These are phyloP conservation scores for Lasiodiplodia citricola DNA, from an alignment of 2,329 filamentous ascomycete genomes.

Conservation along the genomic window DNA sequence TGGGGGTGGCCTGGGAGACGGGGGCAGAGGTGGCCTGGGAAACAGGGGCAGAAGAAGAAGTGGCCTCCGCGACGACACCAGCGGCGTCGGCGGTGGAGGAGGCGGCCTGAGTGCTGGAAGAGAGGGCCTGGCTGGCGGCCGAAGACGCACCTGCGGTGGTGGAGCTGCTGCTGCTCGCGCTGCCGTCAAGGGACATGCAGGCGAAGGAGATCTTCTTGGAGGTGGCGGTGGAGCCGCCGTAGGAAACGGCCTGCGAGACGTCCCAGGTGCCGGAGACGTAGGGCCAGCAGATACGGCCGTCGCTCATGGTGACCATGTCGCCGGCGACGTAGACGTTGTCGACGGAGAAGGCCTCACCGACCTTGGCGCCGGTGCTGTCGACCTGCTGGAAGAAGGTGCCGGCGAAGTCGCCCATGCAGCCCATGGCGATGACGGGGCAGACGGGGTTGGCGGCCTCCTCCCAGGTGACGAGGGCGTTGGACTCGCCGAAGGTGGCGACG, in stretches of 20 bases:
- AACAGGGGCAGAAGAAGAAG: slow-evolving; percentile 17
- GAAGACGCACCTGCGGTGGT: slow-evolving; percentile 29
- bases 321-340: slow-evolving; percentile 64
- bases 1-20: not conserved
- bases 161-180: slow-evolving; percentile 29
- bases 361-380: slow-evolving; percentile 55
- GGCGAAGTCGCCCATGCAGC: slow-evolving; percentile 63
- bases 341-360: slow-evolving; percentile 58
- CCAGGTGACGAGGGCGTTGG: slow-evolving; percentile 63
- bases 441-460: slow-evolving; percentile 63
- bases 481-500: slow-evolving; percentile 59
- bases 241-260: slow-evolving; percentile 42
- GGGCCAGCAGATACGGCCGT: slow-evolving; percentile 66
- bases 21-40: slow-evolving; percentile 20
- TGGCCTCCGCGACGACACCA: not conserved
- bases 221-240: slow-evolving; percentile 31
- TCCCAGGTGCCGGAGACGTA: slow-evolving; percentile 64
- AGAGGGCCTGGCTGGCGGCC: slow-evolving; percentile 24
- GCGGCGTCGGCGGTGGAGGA: slow-evolving; percentile 16
- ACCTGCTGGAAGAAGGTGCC: slow-evolving; percentile 67
- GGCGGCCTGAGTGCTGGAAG: slow-evolving; percentile 21
- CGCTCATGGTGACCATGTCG: slow-evolving; percentile 66
- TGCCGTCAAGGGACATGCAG: slow-evolving; percentile 46
- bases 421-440: slow-evolving; percentile 64
- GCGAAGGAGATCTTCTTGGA: slow-evolving; percentile 60